These are phyloP conservation scores for Pseudomonodictys pantanalensis DNA, from an alignment of 495 filamentous ascomycete species.

Conservation along the genomic window DNA sequence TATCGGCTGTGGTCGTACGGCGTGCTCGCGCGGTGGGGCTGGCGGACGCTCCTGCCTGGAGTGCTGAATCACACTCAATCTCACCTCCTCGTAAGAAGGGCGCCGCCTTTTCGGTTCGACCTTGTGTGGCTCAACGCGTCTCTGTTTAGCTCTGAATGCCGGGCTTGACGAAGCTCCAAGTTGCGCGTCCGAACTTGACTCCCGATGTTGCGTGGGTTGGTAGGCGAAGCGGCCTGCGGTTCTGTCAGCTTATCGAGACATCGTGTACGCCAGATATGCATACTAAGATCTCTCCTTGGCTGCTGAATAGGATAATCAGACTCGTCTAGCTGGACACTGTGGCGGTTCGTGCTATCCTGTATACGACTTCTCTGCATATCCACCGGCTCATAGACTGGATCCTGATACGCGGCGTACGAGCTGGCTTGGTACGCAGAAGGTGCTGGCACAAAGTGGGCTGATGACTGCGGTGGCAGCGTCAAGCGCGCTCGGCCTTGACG, in stretches of 20 bases:
- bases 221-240: constrained; percentile 19
- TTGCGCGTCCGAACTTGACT: constrained; percentile 27
- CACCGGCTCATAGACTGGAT: neutral
- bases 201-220: constrained; percentile 3
- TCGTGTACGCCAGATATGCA: no score
- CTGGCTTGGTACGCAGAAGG: neutral
- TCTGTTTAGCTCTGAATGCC: constrained; percentile 38
- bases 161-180: constrained; percentile 37
- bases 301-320: no score
- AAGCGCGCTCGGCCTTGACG: constrained; percentile 32
- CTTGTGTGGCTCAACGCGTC: constrained; percentile 13
- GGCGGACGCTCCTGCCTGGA: no score
- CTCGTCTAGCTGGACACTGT: no score
- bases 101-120: neutral
- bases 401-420: neutral
- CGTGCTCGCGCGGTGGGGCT: no score
- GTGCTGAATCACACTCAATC: no score
- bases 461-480: constrained; percentile 26
- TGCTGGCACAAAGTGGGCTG: neutral
- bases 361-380: no score
- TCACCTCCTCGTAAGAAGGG: neutral
- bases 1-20: no score
- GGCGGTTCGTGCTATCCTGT: no score
- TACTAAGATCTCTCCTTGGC: no score
- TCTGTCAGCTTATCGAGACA: neutral